Conservation (phyloP, 2,329 filamentous ascomycete species). For the Huntiella savannae region DNA sequence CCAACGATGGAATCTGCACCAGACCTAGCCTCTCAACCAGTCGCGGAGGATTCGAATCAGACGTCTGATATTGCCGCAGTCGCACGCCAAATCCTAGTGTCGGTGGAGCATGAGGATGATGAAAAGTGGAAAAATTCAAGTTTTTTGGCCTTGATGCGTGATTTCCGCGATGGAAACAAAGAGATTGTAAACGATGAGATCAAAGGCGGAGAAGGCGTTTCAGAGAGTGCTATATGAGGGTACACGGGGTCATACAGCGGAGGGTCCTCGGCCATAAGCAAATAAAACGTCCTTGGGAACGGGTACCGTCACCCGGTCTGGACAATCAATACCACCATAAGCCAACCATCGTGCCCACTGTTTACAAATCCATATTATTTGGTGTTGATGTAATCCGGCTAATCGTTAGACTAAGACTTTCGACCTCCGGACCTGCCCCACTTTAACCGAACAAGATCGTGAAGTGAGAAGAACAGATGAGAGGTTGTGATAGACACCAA, state of each 20-base stretch:
- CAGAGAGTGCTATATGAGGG: too few relatives aligned
- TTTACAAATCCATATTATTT: too few relatives aligned
- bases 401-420: too few relatives aligned
- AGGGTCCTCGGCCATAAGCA: not conserved
- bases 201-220: slow-evolving; percentile 3
- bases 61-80: slow-evolving; percentile 23
- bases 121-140: slow-evolving; percentile 29
- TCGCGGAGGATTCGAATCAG: slow-evolving; percentile 14
- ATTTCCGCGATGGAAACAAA: slow-evolving; percentile 26
- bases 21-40: slow-evolving; percentile 11
- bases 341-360: too few relatives aligned
- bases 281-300: not conserved
- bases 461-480: too few relatives aligned
- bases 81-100: slow-evolving; percentile 24
- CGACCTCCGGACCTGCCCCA: too few relatives aligned
- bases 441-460: too few relatives aligned
- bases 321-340: too few relatives aligned
- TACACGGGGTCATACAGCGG: too few relatives aligned
- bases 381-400: too few relatives aligned
- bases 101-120: slow-evolving; percentile 25
- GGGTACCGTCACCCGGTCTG: not conserved
- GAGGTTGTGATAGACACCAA: too few relatives aligned
- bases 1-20: slow-evolving; percentile 11
- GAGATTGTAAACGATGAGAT: slow-evolving; percentile 26
- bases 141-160: slow-evolving; percentile 27